Percentiles rank a stretch among this genome's conserved stretches.
phyloP scores from a whole-genome alignment of 169 alveolate genomes.

The Hepatocystis sp. region DNA sequence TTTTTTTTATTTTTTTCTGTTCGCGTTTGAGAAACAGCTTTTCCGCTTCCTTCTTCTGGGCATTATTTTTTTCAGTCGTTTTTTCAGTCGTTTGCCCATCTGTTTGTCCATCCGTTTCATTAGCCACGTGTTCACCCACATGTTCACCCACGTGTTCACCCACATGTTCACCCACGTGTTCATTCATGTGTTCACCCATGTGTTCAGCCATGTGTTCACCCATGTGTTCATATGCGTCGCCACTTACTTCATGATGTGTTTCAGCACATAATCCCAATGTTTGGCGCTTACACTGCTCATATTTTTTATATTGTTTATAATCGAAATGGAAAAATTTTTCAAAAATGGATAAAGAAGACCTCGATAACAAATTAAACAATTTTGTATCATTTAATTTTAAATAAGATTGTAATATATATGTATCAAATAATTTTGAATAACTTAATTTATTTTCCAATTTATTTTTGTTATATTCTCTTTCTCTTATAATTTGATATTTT shows the following conservation, averaged over 20 bases:
- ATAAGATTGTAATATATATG: constrained; percentile 55
- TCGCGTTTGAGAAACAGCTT: constrained; percentile 30
- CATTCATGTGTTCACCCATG: neutral
- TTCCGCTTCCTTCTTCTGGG: constrained; percentile 11
- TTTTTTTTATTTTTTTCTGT: constrained; percentile 19
- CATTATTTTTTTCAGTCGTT: neutral
- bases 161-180: neutral
- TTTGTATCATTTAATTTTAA: constrained; percentile 52
- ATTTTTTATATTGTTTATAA: constrained; percentile 30
- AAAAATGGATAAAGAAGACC: constrained; percentile 56
- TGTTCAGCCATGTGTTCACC: too few species aligned
- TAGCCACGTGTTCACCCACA: neutral
- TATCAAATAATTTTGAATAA: constrained; percentile 55
- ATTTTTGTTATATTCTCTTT: constrained; percentile 77
- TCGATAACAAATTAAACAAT: constrained; percentile 46
- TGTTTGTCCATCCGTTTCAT: neutral
- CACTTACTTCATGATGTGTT: too few species aligned
- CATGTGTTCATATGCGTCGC: too few species aligned
- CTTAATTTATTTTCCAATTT: constrained; percentile 72
- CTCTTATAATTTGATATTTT: constrained; percentile 80
- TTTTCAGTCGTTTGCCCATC: neutral
- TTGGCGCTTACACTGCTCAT: too few species aligned
- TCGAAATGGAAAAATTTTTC: constrained; percentile 41
- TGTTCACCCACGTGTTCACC: neutral
- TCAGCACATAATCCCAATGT: too few species aligned